Conservation (phyloP, 2,329 filamentous ascomycete species). For the Ophiostoma pallidulum region DNA sequence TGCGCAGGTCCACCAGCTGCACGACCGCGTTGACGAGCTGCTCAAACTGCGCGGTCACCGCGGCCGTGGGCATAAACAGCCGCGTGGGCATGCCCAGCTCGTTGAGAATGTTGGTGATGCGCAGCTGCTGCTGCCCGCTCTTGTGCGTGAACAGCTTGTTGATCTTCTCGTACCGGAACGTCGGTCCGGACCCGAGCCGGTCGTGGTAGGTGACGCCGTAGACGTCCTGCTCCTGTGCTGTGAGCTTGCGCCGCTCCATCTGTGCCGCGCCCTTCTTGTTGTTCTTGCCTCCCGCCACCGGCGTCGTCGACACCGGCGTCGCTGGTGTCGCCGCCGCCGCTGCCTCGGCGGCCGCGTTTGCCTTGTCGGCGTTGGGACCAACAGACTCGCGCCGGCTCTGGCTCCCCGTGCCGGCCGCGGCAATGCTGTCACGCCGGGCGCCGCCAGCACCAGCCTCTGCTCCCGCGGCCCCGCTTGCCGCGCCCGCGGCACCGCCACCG, state of each 20-base stretch:
- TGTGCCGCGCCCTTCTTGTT: conserved; percentile 42
- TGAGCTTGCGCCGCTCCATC: conserved; percentile 59
- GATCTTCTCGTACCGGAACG: conserved; percentile 78
- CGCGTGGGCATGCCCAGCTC: conserved; percentile 63
- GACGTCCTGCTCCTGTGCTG: conserved; percentile 62
- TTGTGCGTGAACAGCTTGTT: conserved; percentile 72
- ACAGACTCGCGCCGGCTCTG: conserved; percentile 15
- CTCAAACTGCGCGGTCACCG: conserved; percentile 64
- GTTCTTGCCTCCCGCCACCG: conserved; percentile 18
- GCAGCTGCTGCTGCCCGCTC: conserved; percentile 63
- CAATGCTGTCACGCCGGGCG: conserved; percentile 44
- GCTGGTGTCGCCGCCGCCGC: conserved; percentile 9
- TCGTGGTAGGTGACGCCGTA: conserved; percentile 85
- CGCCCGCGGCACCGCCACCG: neutral
- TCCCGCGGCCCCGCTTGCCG: neutral
- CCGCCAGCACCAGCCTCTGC: conserved; percentile 26
- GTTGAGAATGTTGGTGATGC: conserved; percentile 61
- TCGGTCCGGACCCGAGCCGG: conserved; percentile 73
- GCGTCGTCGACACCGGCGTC: neutral
- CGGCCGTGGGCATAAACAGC: conserved; percentile 64
- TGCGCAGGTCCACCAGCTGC: conserved; percentile 61
- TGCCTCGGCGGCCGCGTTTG: conserved; percentile 16
- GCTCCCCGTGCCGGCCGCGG: conserved; percentile 29
- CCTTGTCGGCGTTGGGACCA: neutral
- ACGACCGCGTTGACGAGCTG: conserved; percentile 58